Base-by-base conservation (phyloP, 1,139 yeast species). In the Pichia sp. region DNA sequence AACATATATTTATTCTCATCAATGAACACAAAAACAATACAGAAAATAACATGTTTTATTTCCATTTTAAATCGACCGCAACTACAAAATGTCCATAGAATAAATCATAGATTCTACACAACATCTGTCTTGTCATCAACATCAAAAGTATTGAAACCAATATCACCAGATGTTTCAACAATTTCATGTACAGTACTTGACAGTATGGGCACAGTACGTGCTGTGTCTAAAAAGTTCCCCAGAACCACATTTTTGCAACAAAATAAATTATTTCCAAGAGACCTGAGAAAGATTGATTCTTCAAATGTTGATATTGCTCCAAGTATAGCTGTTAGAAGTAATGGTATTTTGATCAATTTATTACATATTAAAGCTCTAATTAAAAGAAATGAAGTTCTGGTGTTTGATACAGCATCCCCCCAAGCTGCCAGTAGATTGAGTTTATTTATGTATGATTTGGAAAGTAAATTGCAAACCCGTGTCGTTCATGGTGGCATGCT, bases 361-460 rank as follows among this genome's bases (percentile, higher is more conserved):
- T 69, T 85, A 27, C 84, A 84, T 58, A 82, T 86, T 31, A 81
- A 87, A 58, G 90, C 91, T 2, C 72, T 87, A 46, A 79, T 87
- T 13, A 83, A 82, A 61, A 73, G 79, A 25, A 83, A 85, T 59
- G 70, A 71, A 56, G 87, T 86, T 8, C 76, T 84, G 70, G 75
- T 86, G 7, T 87, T 87, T 65, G 93, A 86, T 62, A 67, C 72
- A 0, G 48, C 66, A 14, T 84, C 62, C 67, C 72, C 65, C 55
- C 77, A 70, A 66, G 84, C 75, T 1, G 84, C 83, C n/a, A 73
- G 81, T 18, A 81, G 84, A 53, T 75, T 93, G 56, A 89, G 96
- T 14, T 75, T 90, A 30, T 87, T 95, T 67, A 87, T 93, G 81
- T 91, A 93, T 67, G 99, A 95, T 68, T 71, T 95, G 52, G 98